Evolutionary conservation across 1,284 basidiomycete species (phyloP), one percentile per base, ranked within the genome.

Genomic region (Naganishia sp.): DNA sequence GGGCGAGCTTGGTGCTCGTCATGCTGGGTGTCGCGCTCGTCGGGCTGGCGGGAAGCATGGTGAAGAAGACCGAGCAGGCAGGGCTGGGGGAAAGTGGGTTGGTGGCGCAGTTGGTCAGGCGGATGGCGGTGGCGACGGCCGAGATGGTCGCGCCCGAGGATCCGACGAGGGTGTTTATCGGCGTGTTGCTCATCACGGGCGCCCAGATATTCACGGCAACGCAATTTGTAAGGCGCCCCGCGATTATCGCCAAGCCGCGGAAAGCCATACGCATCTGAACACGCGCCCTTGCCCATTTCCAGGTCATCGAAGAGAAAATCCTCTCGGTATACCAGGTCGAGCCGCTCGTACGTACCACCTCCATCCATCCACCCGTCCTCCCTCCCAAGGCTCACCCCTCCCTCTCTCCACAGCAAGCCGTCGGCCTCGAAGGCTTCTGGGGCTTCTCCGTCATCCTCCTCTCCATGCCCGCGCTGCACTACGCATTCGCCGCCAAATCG

Each of bases 391-490:
- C 23, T 28, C 18, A 45, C 35, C 18, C 31, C 41, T 0, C 42
- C 13, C 11, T 18, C 1, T 23, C 2, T 42, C n/a, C 42, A 23
- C 63, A 78, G 76, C 77, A 94, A 63, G 94, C 95, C 13, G 96
- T 98, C 60, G 92, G 94, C 32, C 90, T 87, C 70, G 96, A 99
- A 81, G 96, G 96, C 57, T 81, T 94, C 68, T 99, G 96, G 77
- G 96, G 96, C 67, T 81, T 88, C 21, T 71, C 90, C 67, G 90
- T 90, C 25, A 79, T 77, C 15, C 69, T 77, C 17, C 43, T 73
- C 43, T 75, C 72, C 47, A 79, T 79, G 78, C 77, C 78, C 3
- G 57, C 79, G 62, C 70, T 80, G n/a, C 76, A 79, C 72, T 81
- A 83, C 71, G 85, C 72, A 81, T 84, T 82, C 82, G 84, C 77